Evolutionary conservation across 768 basidiomycete species (phyloP).

Genomic region (Podaxis carcinomalis): DNA sequence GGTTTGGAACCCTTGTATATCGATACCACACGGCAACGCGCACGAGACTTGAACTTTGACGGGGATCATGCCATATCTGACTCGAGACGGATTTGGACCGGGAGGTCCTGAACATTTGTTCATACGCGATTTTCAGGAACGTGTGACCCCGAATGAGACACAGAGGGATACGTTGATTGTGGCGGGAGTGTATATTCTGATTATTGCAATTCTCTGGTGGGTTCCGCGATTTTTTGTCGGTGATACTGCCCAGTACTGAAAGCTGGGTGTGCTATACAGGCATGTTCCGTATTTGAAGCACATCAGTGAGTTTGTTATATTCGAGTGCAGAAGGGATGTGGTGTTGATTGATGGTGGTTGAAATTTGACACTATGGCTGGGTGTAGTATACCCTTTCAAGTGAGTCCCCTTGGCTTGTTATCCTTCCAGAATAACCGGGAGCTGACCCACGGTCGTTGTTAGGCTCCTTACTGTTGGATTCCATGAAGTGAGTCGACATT

Average conservation of each 20-base stretch:
- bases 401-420: constrained; percentile 31
- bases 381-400: constrained; percentile 88
- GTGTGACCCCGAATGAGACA: constrained; percentile 63
- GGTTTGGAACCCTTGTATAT: not conserved
- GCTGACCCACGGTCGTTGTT: constrained; percentile 1
- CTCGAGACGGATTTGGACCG: constrained; percentile 9
- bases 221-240: constrained; percentile 16
- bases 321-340: not conserved
- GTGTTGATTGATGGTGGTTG: not conserved
- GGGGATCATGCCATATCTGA: constrained; percentile 15
- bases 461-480: constrained; percentile 85
- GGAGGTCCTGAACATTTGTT: constrained; percentile 21
- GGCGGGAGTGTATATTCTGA: constrained; percentile 69
- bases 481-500: constrained; percentile 57
- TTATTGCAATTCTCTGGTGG: constrained; percentile 79
- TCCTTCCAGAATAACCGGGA: not conserved
- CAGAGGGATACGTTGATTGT: constrained; percentile 77
- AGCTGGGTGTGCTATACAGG: constrained; percentile 33
- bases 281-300: constrained; percentile 70
- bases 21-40: not conserved
- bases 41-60: not conserved
- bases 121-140: constrained; percentile 35
- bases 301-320: constrained; percentile 54
- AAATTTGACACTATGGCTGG: not conserved
- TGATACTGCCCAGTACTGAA: constrained; percentile 3